A percentile compares a stretch with the other conserved stretches of the same genome.
phyloP scores from a whole-genome alignment of 164 flowering plant species.

The Berberis thunbergii region DNA sequence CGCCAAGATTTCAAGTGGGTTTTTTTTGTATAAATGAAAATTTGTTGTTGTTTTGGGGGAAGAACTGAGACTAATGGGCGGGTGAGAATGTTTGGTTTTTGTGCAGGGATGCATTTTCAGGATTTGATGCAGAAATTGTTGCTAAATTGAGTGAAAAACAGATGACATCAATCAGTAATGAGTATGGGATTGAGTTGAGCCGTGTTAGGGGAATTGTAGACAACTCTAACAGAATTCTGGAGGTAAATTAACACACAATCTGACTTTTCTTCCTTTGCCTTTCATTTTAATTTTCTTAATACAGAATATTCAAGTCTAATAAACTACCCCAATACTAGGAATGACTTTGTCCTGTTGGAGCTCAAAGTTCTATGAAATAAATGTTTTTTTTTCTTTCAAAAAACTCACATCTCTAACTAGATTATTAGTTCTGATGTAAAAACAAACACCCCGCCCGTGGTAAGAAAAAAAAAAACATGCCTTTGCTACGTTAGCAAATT shows the following conservation, averaged over 20 bases:
- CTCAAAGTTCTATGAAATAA: too few relatives aligned
- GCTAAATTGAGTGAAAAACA: constrained; percentile 53
- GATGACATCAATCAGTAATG: constrained; percentile 38
- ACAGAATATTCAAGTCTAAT: neutral
- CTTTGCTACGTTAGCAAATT: too few relatives aligned
- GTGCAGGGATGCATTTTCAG: constrained; percentile 67
- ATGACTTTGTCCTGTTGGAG: too few relatives aligned
- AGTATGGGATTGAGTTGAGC: constrained; percentile 53
- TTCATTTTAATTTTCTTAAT: neutral
- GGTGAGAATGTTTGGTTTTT: neutral
- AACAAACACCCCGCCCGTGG: too few relatives aligned
- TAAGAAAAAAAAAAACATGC: too few relatives aligned
- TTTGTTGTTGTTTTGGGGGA: neutral
- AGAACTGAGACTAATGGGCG: neutral
- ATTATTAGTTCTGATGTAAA: too few relatives aligned
- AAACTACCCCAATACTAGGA: too few relatives aligned
- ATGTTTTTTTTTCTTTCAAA: too few relatives aligned
- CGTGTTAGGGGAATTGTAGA: constrained; percentile 70
- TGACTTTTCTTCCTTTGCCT: neutral
- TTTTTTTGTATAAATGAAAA: neutral
- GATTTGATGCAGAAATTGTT: constrained; percentile 62
- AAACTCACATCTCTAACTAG: too few relatives aligned
- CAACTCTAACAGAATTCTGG: constrained; percentile 62
- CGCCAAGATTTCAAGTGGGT: constrained; percentile 61
- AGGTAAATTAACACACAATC: constrained; percentile 32